These are phyloP conservation scores for Cinnamomum chago DNA, from an alignment of 164 flowering plant species.

Conservation along the genomic window DNA sequence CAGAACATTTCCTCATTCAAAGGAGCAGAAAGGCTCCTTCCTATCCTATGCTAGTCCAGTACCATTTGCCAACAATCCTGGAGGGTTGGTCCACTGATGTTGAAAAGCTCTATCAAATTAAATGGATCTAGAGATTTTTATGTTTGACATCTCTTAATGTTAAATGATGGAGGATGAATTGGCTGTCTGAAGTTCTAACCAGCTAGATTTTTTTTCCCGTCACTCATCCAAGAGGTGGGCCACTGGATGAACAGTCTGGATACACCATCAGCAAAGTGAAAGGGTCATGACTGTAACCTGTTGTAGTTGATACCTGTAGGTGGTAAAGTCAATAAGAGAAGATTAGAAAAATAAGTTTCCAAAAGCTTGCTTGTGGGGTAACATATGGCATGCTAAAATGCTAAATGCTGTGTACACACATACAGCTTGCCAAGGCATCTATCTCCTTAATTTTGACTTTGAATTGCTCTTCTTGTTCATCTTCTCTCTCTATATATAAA, in stretches of 20 bases:
- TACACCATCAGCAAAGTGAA: no score
- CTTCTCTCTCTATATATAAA: background rate
- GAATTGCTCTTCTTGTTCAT: slow-evolving; percentile 1
- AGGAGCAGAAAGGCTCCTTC: no score
- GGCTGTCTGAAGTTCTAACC: background rate
- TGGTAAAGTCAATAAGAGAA: background rate
- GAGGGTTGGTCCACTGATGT: background rate
- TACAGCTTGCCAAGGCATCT: slow-evolving; percentile 18
- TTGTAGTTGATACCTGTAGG: background rate
- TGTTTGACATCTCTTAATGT: no score
- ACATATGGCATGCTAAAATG: background rate
- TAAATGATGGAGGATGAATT: background rate
- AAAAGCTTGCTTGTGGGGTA: slow-evolving; percentile 1
- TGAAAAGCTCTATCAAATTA: no score
- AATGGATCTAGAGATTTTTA: background rate
- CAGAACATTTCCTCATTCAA: background rate
- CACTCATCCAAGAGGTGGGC: background rate
- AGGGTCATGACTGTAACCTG: no score
- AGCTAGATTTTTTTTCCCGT: background rate
- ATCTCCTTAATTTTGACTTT: slow-evolving; percentile 14
- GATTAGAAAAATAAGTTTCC: background rate
- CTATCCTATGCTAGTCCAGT: background rate
- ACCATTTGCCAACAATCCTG: background rate
- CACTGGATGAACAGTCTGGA: background rate
- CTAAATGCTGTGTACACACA: background rate